Base-by-base conservation (phyloP, 1,139 yeast species). In the Schizosaccharomyces versatilis region DNA sequence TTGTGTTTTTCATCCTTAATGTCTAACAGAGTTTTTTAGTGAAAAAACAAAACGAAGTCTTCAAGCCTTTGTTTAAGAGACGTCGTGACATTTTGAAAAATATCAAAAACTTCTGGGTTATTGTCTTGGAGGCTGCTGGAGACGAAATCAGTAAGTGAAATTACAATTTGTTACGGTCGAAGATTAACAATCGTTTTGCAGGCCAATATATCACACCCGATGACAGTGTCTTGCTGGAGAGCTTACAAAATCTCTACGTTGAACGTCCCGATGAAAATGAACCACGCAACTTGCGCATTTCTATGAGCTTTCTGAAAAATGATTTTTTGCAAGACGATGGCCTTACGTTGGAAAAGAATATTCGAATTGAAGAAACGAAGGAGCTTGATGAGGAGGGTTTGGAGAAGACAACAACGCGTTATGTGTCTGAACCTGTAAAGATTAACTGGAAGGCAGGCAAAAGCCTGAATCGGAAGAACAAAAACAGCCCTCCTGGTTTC, bases 31-130 rank as follows among this genome's bases (percentile, higher is more conserved):
- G 6, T 39, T 39, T 39, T 39, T 54, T 32, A 58, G 64, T 7
- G 60, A 61, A 3, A n/a, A 38, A 39, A 36, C 61, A 59, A 17
- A 52, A 51, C 38, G 57, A 62, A 58, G 60, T 65, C 47, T 60
- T 68, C 41, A 59, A 59, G 47, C 72, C 73, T 1, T 60, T 66
- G 36, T 69, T 65, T 54, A 66, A 61, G 6, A 62, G 62, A 52
- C 64, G 73, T 6, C 65, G 69, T 12, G 64, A 57, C 14, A 54
- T 61, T 15, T 60, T 67, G 40, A 57, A 55, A 47, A 55, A 59
- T n/a, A 60, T 69, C n/a, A 67, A 68, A 19, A 58, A 61, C 51
- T 70, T 70, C 59, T 70, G 73, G 73, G 62, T 69, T 7, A 61
- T 62, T 5, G 73, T 65, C 5, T 55, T 70, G 32, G 67, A 65